These are phyloP conservation scores for Colletotrichum tabaci DNA, from an alignment of 2,329 filamentous ascomycete genomes.

Conservation along the genomic window DNA sequence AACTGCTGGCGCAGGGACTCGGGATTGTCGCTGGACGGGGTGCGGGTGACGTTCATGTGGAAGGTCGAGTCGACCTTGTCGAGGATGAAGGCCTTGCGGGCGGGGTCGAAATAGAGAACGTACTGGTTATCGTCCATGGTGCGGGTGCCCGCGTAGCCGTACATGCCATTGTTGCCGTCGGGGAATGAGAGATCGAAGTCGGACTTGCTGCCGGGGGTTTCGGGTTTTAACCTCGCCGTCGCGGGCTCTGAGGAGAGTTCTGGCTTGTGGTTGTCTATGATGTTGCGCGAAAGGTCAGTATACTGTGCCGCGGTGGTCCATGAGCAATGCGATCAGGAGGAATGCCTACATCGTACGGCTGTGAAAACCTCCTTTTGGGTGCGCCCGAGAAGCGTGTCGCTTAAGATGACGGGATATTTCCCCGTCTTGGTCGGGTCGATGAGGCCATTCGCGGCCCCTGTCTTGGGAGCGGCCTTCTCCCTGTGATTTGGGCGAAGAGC, in stretches of 20 bases:
- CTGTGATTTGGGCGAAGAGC: slow-evolving; percentile 43
- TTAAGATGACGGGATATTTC: slow-evolving; percentile 75
- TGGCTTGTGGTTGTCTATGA: slow-evolving; percentile 75
- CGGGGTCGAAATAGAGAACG: slow-evolving; percentile 82
- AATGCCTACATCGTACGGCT: slow-evolving; percentile 69
- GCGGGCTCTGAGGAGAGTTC: slow-evolving; percentile 64
- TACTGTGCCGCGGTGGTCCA: neutral
- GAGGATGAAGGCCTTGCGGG: slow-evolving; percentile 82
- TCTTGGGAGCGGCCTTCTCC: slow-evolving; percentile 41
- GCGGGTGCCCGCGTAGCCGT: slow-evolving; percentile 73
- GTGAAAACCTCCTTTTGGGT: slow-evolving; percentile 72
- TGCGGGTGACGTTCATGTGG: slow-evolving; percentile 86
- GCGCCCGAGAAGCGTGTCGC: slow-evolving; percentile 72
- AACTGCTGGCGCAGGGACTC: slow-evolving; percentile 77
- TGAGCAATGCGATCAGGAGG: neutral
- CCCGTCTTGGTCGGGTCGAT: slow-evolving; percentile 74
- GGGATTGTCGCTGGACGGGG: slow-evolving; percentile 75
- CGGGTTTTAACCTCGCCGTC: slow-evolving; percentile 67
- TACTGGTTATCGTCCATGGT: slow-evolving; percentile 71
- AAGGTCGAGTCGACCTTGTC: slow-evolving; percentile 87
- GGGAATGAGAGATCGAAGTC: slow-evolving; percentile 71
- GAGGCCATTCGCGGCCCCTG: slow-evolving; percentile 50
- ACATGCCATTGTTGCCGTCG: slow-evolving; percentile 67
- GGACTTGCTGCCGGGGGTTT: slow-evolving; percentile 62
- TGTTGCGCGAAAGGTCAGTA: neutral